Base-by-base conservation (phyloP, 208 protist species). In the Angomonas deanei region DNA sequence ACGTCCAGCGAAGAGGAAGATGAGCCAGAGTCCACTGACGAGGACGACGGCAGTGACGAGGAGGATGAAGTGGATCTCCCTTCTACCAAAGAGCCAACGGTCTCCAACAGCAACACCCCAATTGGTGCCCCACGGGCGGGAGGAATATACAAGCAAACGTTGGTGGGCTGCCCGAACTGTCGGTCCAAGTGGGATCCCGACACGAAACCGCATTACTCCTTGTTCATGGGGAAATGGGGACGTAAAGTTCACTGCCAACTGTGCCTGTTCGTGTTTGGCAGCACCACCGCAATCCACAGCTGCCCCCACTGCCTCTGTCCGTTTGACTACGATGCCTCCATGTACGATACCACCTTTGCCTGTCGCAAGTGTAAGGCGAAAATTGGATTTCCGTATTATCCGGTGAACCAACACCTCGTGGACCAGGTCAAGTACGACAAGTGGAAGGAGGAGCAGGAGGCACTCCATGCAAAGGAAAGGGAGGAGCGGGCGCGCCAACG, bases 351-450 rank as follows among this genome's bases (percentile, higher is more conserved):
- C 13, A 63, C 72, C 13, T 59, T 84, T 30, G 42, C 62, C 8
- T 94, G 88, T 61, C 26, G 19, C 11, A 21, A 65, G 11, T 94
- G 88, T 73, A 79, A 71, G 62, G 81, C 69, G 46, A 39, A 39
- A 38, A 80, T 94, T 61, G 88, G 85, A 6, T 94, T 94, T 60
- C 78, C 85, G 3, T 92, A 92, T 74, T 91, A 82, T 68, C 88
- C 88, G 2, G 83, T 94, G 23, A 91, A 74, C 47, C 82, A 91
- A 61, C 39, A 74, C 8, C 68, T 90, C 2, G 81, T 91, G 36
- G 88, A 94, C 53, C 66, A 80, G 46, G 68, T 84, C 1, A 39
- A 47, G 11, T 65, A 83, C 19, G 79, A 88, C 19, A 74, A 88
- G 73, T 92, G 81, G 85, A 66, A 64, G n/a, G 78, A 82, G 50